Base-by-base conservation (phyloP, 2,329 filamentous ascomycete genomes). In the Colletotrichum trifolii region DNA sequence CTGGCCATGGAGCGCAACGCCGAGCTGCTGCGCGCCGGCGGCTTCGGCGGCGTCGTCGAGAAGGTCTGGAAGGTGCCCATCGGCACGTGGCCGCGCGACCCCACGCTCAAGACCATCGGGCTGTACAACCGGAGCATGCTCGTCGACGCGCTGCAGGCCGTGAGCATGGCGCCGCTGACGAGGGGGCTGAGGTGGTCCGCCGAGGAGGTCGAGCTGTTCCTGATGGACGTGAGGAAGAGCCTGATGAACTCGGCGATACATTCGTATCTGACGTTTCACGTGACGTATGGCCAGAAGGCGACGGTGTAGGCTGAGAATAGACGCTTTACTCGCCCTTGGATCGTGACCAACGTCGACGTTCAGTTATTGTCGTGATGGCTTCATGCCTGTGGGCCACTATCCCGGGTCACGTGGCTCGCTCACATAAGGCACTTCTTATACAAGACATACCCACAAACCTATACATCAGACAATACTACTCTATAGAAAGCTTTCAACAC, bases 251-350 rank as follows among this genome's bases (percentile, higher is more conserved):
- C 76, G 3, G 74, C 73, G 7, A 77, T 83, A 10, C 84, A 86
- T 66, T 77, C 81, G 1, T 87, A 85, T 60, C 73, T 82, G 67
- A 78, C 78, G n/a, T 74, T 84, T 11, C 78, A 81, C 59, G 80
- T 86, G 4, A 81, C 86, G 0, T 82, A 78, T 68, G 84, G 83
- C 7, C 77, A 83, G 34, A 86, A 85, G 64, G 84, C 84, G 0
- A 5, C 25, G 25, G 25, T 25, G 25, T 25, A 25, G 25, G 25
- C 25, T 25, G 25, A 25, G 25, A 25, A 25, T 25, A 25, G 25
- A 25, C 25, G 25, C 4, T 4, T 25, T 25, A 5, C 25, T 25
- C 25, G 25, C 4, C 4, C 25, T 4, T 25, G 25, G 25, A 25
- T 25, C 25, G 25, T 25, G 25, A 5, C 25, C 25, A 25, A 25